These are phyloP conservation scores for Diaporthe humulicola DNA, from an alignment of 2,329 filamentous ascomycete genomes.

Conservation along the genomic window DNA sequence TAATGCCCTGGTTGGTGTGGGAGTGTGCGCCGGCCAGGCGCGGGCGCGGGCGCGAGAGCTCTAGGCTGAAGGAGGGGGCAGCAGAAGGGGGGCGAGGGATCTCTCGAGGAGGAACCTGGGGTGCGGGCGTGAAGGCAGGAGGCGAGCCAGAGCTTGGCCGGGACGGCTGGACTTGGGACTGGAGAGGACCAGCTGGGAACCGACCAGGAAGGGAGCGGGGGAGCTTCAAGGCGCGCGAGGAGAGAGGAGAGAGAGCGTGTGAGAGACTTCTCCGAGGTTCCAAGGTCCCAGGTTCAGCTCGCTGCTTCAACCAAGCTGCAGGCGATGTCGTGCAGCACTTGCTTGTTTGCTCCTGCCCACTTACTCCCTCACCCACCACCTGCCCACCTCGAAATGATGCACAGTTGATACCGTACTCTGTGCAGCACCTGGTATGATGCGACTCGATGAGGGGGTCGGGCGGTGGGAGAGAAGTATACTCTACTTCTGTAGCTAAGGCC, in stretches of 20 bases:
- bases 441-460: not conserved
- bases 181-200: constrained; percentile 1
- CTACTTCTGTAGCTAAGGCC: not conserved
- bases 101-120: constrained; percentile 1
- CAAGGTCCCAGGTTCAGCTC: constrained; percentile 38
- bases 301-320: constrained; percentile 27
- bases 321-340: constrained; percentile 15
- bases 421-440: constrained; percentile 9
- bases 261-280: constrained; percentile 17
- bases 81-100: not conserved
- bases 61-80: not conserved
- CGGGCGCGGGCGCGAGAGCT: not conserved
- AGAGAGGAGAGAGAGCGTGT: not conserved
- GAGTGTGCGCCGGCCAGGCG: constrained; percentile 14
- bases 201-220: constrained; percentile 14
- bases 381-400: constrained; percentile 11
- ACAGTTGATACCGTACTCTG: not conserved
- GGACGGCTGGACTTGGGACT: constrained; percentile 7
- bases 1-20: constrained; percentile 14
- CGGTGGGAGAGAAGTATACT: not conserved
- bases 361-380: not conserved
- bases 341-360: constrained; percentile 1
- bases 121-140: not conserved
- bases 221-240: constrained; percentile 1
- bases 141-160: constrained; percentile 18